Conservation (phyloP, 148 eudicot genomes). For the Amaranthus hypochondriacus region DNA sequence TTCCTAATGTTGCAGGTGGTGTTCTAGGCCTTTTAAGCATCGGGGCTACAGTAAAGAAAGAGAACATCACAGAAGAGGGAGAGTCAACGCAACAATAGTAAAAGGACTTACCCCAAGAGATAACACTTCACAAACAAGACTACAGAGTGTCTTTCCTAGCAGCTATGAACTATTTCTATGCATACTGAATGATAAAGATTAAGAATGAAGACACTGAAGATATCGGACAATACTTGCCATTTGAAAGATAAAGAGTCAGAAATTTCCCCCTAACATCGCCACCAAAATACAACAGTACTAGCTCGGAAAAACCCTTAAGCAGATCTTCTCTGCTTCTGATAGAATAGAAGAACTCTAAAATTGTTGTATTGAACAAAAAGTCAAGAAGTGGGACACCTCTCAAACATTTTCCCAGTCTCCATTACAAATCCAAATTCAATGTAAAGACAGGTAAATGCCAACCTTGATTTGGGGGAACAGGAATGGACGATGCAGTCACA, state of each 20-base stretch:
- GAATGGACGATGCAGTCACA: conserved; percentile 79
- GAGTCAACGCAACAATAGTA: not conserved
- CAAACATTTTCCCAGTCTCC: conserved; percentile 2
- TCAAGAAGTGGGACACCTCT: not conserved
- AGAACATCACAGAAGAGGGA: not conserved
- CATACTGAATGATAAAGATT: too few relatives aligned
- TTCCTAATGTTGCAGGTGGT: conserved; percentile 62
- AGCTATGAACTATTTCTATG: too few relatives aligned
- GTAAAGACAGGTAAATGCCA: conserved; percentile 10
- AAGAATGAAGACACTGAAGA: not conserved
- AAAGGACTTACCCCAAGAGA: not conserved
- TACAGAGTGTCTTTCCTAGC: too few relatives aligned
- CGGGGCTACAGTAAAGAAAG: conserved; percentile 40
- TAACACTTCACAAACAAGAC: not conserved
- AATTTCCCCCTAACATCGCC: not conserved
- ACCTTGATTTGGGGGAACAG: conserved; percentile 81
- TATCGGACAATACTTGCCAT: not conserved
- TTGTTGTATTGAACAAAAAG: not conserved
- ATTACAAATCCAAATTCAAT: conserved; percentile 7
- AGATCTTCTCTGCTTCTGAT: not conserved
- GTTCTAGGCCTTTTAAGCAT: conserved; percentile 65
- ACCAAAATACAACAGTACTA: not conserved
- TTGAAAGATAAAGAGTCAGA: not conserved
- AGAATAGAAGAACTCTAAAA: not conserved
- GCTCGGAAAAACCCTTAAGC: not conserved